Evolutionary conservation across 2,329 filamentous ascomycete genomes (phyloP), one percentile per base, ranked within the genome.

Genomic region (Trichoderma guizhouense): DNA sequence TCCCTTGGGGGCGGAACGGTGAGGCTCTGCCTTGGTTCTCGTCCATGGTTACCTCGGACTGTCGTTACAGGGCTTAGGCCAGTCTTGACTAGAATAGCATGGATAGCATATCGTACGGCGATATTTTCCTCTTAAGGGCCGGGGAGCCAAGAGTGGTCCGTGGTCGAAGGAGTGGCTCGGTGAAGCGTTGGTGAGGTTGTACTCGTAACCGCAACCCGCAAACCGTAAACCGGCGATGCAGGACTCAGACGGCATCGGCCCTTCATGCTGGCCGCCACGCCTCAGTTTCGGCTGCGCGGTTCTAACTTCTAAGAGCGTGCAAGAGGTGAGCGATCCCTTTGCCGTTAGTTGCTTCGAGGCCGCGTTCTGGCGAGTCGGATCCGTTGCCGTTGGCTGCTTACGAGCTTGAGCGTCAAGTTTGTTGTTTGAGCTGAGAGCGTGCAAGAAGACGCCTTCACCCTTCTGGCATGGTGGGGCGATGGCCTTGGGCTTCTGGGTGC

Each of bases 61-160:
- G 55, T 69, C 65, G 65, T 69, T 69, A 69, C 65, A 60, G 55
- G n/a, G n/a, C 65, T 61, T 69, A 61, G 65, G 36, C 30, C n/a
- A 32, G 28, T 32, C 36, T 28, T 30, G n/a, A 47, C 18, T 60
- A 58, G 53, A 61, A 51, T 60, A 43, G 34, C 65, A 66, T 36
- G 47, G 28, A 68, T 34, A 34, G 57, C 57, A 60, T 60, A 32
- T 58, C 8, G n/a, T 34, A 32, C 57, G 39, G 26, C 57, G 53
- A 47, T 24, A 21, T 61, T 47, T 26, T 43, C 53, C 39, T 28
- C 32, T n/a, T 12, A 66, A 26, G n/a, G 30, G 30, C 32, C 14
- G 24, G 18, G 28, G 60, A 47, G 60, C 60, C 36, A 62, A 43
- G 64, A 67, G 9, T 21, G 24, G 64, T 32, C 30, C 64, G 47